Base-by-base conservation (phyloP, 495 filamentous ascomycete species). In the Aspergillus ostianus region DNA sequence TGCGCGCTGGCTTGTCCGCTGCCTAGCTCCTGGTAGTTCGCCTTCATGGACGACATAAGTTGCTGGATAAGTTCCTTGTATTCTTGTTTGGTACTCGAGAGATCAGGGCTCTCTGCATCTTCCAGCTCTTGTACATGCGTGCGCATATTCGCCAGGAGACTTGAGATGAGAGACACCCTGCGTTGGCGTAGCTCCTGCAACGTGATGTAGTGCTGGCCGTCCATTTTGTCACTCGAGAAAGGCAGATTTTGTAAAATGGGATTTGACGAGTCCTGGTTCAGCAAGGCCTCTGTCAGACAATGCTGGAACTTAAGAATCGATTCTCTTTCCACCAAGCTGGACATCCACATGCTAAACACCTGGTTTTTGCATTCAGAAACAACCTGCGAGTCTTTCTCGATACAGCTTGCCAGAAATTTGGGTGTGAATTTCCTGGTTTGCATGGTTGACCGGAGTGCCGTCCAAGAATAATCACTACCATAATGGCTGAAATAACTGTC, bases 251-350 rank as follows among this genome's bases (percentile, higher is more conserved):
- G 60, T 19, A 90, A 70, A 18, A 90, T 60, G 0, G 79, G 78
- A 59, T 87, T 77, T 0, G 62, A 41, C 1, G 64, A 44, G 57
- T 77, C 71, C 15, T 65, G 66, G 56, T 87, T 87, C 45, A 89
- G 58, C 20, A 90, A 55, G 3, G 80, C 77, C 36, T 74, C 71
- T 0, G 85, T 87, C 4, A 89, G 73, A n/a, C 72, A 72, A 67
- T 89, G 80, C 65, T 91, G 88, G 59, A 82, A 89, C 59, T 88
- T 87, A 45, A 91, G 75, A 70, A 84, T 73, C 15, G 86, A 84
- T 50, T 85, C 79, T 26, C 87, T 76, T 60, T 90, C 88, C 5
- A 86, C 84, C 20, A 91, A 67, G n/a, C 77, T 82, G 26, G 77
- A 73, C 47, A 89, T 63, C 83, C 86, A 89, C 52, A 79, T 77